A percentile compares a stretch with the other conserved stretches of the same genome.
phyloP scores from a whole-genome alignment of 129 eudicot genomes.

The Lactuca sativa region DNA sequence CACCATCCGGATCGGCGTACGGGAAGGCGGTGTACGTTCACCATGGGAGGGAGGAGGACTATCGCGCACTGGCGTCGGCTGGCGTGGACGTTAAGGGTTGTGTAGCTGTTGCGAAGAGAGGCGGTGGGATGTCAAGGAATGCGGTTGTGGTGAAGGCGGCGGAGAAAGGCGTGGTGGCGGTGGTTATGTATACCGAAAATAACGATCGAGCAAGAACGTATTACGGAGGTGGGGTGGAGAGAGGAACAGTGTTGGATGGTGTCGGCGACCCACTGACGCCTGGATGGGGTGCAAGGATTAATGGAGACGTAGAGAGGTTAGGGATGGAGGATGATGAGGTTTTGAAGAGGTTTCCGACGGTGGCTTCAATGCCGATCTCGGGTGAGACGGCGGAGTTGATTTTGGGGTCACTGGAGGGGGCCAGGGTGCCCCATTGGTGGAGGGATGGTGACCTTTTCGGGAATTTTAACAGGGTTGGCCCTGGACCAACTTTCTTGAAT shows the following conservation, averaged over 20 bases:
- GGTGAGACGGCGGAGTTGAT: conserved; percentile 55
- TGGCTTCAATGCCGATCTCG: conserved; percentile 81
- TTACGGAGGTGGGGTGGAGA: conserved; percentile 61
- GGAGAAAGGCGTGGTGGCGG: conserved; percentile 73
- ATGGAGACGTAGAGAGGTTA: conserved; percentile 53
- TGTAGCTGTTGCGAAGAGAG: conserved; percentile 62
- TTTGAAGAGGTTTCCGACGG: conserved; percentile 47
- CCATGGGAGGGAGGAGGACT: conserved; percentile 71
- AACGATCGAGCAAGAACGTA: conserved; percentile 16
- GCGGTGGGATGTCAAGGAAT: conserved; percentile 66
- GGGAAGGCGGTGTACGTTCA: conserved; percentile 61
- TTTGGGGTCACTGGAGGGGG: conserved; percentile 60
- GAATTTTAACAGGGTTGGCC: conserved; percentile 53
- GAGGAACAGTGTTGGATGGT: conserved; percentile 85
- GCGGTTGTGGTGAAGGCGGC: conserved; percentile 66
- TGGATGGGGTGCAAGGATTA: conserved; percentile 62
- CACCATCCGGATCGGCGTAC: conserved; percentile 70
- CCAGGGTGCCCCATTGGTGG: conserved; percentile 40
- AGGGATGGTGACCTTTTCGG: conserved; percentile 19
- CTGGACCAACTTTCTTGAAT: conserved; percentile 77
- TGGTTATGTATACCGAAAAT: conserved; percentile 69
- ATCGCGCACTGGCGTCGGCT: conserved; percentile 42
- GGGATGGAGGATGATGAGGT: conserved; percentile 45
- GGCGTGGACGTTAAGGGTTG: conserved; percentile 66
- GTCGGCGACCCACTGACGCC: conserved; percentile 86